phyloP scores from a whole-genome alignment of 805 yeast species.

The Naumovozyma baii region DNA sequence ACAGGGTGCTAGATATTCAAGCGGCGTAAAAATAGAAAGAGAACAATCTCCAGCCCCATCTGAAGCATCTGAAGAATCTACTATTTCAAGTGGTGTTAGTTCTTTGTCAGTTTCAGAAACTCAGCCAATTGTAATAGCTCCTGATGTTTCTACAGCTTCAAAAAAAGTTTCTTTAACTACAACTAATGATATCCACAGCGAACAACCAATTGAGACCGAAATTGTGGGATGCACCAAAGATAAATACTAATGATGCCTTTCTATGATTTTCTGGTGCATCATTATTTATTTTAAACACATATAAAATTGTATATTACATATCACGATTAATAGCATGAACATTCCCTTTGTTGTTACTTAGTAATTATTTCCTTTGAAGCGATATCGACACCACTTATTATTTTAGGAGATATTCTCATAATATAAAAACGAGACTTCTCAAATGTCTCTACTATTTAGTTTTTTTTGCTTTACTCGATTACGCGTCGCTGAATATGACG shows the following conservation, averaged over 20 bases:
- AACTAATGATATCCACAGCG: background rate
- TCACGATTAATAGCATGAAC: background rate
- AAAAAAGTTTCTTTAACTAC: conserved; percentile 26
- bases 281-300: background rate
- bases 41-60: conserved; percentile 21
- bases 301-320: background rate
- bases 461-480: no score
- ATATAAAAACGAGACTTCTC: no score
- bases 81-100: conserved; percentile 33
- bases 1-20: conserved; percentile 7
- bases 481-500: no score
- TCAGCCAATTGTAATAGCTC: conserved; percentile 17
- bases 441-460: no score
- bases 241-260: background rate
- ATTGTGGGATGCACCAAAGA: conserved; percentile 2
- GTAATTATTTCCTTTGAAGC: background rate
- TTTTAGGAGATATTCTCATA: no score
- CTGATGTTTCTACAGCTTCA: conserved; percentile 27
- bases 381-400: no score
- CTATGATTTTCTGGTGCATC: no score
- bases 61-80: conserved; percentile 25
- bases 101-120: conserved; percentile 28
- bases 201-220: conserved; percentile 1
- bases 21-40: conserved; percentile 7
- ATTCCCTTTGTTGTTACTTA: background rate